Evolutionary conservation across 78 protist genomes (phyloP).

Genomic region (Ministeria vibrans): DNA sequence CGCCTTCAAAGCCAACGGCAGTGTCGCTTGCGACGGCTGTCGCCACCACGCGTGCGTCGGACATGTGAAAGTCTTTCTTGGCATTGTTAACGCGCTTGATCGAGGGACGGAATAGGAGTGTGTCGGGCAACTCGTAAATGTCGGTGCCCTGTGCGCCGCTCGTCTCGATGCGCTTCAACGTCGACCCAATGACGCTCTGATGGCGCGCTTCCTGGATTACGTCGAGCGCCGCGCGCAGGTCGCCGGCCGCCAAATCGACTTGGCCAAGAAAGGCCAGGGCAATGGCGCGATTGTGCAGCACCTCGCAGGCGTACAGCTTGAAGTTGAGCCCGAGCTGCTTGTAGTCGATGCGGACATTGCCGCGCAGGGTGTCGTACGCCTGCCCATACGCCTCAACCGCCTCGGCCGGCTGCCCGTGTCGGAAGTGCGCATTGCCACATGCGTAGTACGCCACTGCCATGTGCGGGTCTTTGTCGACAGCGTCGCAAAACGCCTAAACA

Average conservation of each 20-base stretch:
- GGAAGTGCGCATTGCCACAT: slow-evolving; percentile 14
- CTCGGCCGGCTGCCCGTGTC: slow-evolving; percentile 7
- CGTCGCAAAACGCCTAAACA: slow-evolving; percentile 4
- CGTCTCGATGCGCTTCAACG: too few species aligned
- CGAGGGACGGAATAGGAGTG: too few species aligned
- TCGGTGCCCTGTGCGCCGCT: too few species aligned
- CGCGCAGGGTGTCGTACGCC: slow-evolving; percentile 25
- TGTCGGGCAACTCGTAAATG: too few species aligned
- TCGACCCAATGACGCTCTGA: too few species aligned
- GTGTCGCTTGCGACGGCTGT: too few species aligned
- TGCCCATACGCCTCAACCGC: slow-evolving; percentile 34
- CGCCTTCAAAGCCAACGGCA: too few species aligned
- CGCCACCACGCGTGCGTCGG: too few species aligned
- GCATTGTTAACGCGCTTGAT: too few species aligned
- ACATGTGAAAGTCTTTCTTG: too few species aligned
- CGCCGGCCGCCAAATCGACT: not conserved
- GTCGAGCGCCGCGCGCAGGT: not conserved
- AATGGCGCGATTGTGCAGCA: slow-evolving; percentile 35
- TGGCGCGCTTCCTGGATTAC: not conserved
- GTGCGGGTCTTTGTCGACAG: slow-evolving; percentile 32
- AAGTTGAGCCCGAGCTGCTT: slow-evolving; percentile 43
- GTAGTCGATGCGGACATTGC: slow-evolving; percentile 49
- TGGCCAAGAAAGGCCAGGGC: not conserved
- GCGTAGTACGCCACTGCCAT: slow-evolving; percentile 32
- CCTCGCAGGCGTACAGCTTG: slow-evolving; percentile 25